These are phyloP conservation scores for Gaillardinia entomophila DNA, from an alignment of 805 yeast genomes.

Conservation along the genomic window DNA sequence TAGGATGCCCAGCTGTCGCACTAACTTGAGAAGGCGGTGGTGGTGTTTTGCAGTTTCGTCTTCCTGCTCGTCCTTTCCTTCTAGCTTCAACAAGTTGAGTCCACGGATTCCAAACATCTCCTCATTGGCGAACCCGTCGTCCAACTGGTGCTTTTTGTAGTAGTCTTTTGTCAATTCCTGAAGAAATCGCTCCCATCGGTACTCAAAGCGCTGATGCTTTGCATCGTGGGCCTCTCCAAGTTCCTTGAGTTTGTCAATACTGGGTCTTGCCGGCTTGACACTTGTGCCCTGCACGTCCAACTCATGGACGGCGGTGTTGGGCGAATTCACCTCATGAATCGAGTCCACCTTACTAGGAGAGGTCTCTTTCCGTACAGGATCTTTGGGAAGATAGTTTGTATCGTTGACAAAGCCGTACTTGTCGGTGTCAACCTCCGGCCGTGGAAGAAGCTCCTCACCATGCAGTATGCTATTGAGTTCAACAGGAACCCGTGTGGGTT, in stretches of 20 bases:
- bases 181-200: conserved; percentile 43
- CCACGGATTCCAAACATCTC: conserved; percentile 38
- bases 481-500: conserved; percentile 27
- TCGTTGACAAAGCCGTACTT: conserved; percentile 44
- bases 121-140: conserved; percentile 4
- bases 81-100: conserved; percentile 18
- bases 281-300: background rate
- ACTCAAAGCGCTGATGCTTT: conserved; percentile 28
- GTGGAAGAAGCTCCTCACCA: conserved; percentile 1
- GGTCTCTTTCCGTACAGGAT: too few species aligned
- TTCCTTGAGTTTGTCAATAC: conserved; percentile 25
- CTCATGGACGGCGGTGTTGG: background rate
- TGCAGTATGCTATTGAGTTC: conserved; percentile 32
- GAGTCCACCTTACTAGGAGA: too few species aligned
- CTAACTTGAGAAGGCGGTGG: conserved; percentile 18
- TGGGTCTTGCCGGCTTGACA: conserved; percentile 5
- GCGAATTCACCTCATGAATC: too few species aligned
- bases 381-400: too few species aligned
- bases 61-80: conserved; percentile 2
- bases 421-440: conserved; percentile 26
- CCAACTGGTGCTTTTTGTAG: conserved; percentile 6
- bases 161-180: conserved; percentile 21
- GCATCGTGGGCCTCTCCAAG: conserved; percentile 42
- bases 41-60: conserved; percentile 6
- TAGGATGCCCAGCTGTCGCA: conserved; percentile 42